A percentile compares a stretch with the other conserved stretches of the same genome.
phyloP scores from a whole-genome alignment of 2,329 filamentous ascomycete genomes.

The Colletotrichum lupini region DNA sequence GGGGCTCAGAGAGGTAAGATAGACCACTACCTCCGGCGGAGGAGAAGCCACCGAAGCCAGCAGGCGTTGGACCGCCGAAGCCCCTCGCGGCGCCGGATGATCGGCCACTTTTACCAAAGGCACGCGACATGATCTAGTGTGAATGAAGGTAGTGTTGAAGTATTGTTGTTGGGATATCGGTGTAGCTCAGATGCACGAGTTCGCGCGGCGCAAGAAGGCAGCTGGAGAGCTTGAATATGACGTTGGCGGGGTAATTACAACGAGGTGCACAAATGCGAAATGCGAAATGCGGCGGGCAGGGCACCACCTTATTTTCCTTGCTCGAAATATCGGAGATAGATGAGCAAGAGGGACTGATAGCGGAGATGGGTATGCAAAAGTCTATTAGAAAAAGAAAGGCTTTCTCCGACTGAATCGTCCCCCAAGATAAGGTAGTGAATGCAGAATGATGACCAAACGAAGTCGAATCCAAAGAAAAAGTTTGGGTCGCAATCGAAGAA shows the following conservation, averaged over 20 bases:
- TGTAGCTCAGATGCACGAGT: background rate
- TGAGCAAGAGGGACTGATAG: background rate
- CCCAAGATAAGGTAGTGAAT: background rate
- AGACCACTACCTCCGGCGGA: conserved; percentile 63
- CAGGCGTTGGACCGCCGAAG: conserved; percentile 21
- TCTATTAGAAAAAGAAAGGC: background rate
- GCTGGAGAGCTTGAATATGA: conserved; percentile 24
- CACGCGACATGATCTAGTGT: conserved; percentile 30
- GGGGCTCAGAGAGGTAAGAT: conserved; percentile 89
- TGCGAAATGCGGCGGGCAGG: conserved; percentile 1
- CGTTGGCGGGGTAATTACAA: conserved; percentile 29
- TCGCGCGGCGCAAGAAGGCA: conserved; percentile 1
- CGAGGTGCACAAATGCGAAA: conserved; percentile 13
- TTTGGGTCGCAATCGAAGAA: conserved; percentile 8
- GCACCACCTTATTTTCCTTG: background rate
- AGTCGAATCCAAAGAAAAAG: background rate
- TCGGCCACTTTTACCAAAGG: conserved; percentile 32
- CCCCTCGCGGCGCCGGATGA: conserved; percentile 30
- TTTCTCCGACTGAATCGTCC: background rate
- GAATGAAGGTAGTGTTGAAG: background rate
- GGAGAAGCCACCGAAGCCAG: conserved; percentile 55
- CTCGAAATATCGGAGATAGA: background rate
- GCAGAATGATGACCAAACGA: background rate
- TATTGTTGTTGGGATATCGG: background rate
- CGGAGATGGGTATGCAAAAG: background rate